A percentile compares a stretch with the other conserved stretches of the same genome.
Evolutionary conservation across 2,329 filamentous ascomycete genomes (phyloP).

Genomic region (Colletotrichum tropicicola): DNA sequence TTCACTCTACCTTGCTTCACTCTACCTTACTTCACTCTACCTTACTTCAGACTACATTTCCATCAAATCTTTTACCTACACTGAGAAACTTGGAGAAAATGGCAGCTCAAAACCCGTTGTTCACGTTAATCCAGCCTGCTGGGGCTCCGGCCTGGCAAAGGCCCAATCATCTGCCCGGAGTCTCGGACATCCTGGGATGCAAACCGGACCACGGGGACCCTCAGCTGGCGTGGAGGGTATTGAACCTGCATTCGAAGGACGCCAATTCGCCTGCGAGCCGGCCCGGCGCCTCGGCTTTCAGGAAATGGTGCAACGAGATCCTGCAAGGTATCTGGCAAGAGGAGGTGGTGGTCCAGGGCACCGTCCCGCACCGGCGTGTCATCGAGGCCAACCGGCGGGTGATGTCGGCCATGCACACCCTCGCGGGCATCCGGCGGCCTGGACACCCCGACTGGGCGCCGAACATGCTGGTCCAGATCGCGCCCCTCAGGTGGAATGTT

Average conservation of each 20-base stretch:
- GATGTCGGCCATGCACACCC: constrained; percentile 3
- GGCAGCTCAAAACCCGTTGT: too few relatives aligned
- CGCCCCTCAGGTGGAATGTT: neutral
- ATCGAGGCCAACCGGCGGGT: constrained; percentile 14
- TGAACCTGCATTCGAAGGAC: neutral
- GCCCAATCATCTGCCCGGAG: neutral
- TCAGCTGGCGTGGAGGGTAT: neutral
- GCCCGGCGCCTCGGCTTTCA: neutral
- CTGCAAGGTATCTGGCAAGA: neutral
- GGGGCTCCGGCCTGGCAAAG: neutral
- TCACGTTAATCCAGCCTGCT: too few relatives aligned
- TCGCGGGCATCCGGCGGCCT: constrained; percentile 10
- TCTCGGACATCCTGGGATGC: neutral
- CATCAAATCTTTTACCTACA: too few relatives aligned
- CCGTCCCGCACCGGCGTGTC: neutral
- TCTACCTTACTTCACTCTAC: too few relatives aligned
- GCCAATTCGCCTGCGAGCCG: neutral
- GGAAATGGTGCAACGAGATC: neutral
- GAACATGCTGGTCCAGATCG: neutral
- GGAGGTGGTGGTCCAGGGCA: neutral
- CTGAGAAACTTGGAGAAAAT: too few relatives aligned
- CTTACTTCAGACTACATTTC: too few relatives aligned
- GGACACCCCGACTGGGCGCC: neutral
- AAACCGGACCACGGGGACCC: neutral
- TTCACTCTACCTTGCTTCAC: too few relatives aligned